A percentile compares a stretch with the other conserved stretches of the same genome.
Evolutionary conservation across 352 stramenopile genomes (phyloP).

Genomic region (Pythium coloratum): DNA sequence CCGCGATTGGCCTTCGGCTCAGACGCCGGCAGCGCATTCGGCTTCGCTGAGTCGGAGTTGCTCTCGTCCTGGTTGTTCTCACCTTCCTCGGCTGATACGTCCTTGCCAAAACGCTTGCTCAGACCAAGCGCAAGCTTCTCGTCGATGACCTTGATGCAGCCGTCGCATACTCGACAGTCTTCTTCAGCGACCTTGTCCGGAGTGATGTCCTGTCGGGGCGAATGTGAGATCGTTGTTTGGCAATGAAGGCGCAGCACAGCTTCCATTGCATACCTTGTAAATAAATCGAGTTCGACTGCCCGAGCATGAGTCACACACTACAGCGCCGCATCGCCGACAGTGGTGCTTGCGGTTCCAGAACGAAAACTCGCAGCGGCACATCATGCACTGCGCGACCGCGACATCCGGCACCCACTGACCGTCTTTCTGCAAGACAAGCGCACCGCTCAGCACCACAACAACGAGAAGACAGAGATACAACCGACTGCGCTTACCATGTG

Average conservation of each 20-base stretch:
- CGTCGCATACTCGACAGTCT: slow-evolving; percentile 76
- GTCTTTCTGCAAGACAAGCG: slow-evolving; percentile 44
- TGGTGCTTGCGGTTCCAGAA: slow-evolving; percentile 89
- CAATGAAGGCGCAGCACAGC: background rate
- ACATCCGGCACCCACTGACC: slow-evolving; percentile 86
- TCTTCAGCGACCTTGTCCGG: slow-evolving; percentile 59
- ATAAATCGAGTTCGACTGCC: slow-evolving; percentile 82
- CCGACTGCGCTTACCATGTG: slow-evolving; percentile 60
- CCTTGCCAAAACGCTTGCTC: slow-evolving; percentile 70
- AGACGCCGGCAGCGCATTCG: slow-evolving; percentile 29
- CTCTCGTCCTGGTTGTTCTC: slow-evolving; percentile 31
- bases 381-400: slow-evolving; percentile 76
- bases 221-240: background rate
- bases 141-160: slow-evolving; percentile 83
- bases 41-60: slow-evolving; percentile 8
- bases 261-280: slow-evolving; percentile 53
- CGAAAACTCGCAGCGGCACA: slow-evolving; percentile 80
- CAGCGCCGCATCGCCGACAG: slow-evolving; percentile 82
- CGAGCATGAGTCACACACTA: slow-evolving; percentile 82
- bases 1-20: slow-evolving; percentile 63
- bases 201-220: slow-evolving; percentile 50
- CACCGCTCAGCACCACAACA: background rate
- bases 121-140: slow-evolving; percentile 80
- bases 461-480: background rate
- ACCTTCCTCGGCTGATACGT: slow-evolving; percentile 37